Evolutionary conservation across 306 rosid species (phyloP), one percentile per base, ranked within the genome.

Genomic region (Prunus dulcis): DNA sequence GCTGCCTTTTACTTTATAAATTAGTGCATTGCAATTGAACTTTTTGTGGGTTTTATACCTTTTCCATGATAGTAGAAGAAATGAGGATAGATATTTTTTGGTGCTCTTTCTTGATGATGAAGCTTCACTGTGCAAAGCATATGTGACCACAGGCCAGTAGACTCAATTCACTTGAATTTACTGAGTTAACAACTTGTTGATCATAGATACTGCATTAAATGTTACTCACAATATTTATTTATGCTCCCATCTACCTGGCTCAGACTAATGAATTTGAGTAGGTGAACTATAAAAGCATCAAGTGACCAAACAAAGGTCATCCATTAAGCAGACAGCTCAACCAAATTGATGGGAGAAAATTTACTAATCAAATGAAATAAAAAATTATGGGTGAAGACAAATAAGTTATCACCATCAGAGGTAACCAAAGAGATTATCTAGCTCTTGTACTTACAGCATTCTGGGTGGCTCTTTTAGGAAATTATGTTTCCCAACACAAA

Each of bases 191-290:
- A 38, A 38, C 9, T 38, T 38, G 9, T 38, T 38, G 2, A 38
- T 38, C 2, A 38, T 38, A 7, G 43, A 47, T 47, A 3, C 52
- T 12, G 52, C 52, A 47, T 47, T 47, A 14, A 52, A 0, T 52
- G 57, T 12, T 17, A 66, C 19, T 11, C 73, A 6, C 5, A 23
- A 0, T 17, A 34, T 34, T 6, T 34, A 34, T 34, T 6, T 17
- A 17, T 28, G n/a, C 4, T 10, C 38, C 34, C 56, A 67, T 53
- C 61, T 50, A 46, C 41, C 25, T 27, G 23, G 17, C 38, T 9
- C 45, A 22, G 73, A 73, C 27, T 45, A 64, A 19, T 74, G 70
- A 62, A 68, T 73, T 25, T 63, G 22, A 62, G 78, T 49, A 62
- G 70, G 23, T 62, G 70, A 70, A 30, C 63, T 8, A 34, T 34